Evolutionary conservation across 495 filamentous ascomycete genomes (phyloP), one percentile per base, ranked within the genome.

Genomic region (Trichoderma gamsii): DNA sequence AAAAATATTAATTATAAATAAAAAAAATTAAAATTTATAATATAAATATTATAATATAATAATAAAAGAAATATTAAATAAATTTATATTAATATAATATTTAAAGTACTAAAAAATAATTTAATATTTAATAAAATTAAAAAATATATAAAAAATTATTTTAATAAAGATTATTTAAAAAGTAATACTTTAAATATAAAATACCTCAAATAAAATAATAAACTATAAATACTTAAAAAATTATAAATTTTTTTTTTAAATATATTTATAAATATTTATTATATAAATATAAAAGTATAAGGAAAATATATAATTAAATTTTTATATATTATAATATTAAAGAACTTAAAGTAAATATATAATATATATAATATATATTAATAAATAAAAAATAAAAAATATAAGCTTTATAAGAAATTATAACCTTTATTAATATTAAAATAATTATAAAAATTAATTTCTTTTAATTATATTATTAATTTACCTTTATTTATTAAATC

Each of bases 291-390:
- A 27, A 27, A 64, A 35, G 11, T 35, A 35, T 35, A 35, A 35
- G n/a, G 6, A 35, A 35, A 35, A 35, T 35, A 35, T 35, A 35
- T 35, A 35, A 64, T 35, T 64, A 64, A 38, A n/a, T 64, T 29
- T 35, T 27, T 2, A 35, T 18, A 18, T 18, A 29, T 12, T 29
- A 64, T 35, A 11, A 25, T 29, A 64, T 64, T n/a, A 11, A 11
- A 27, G 38, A 18, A 35, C 25, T 29, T 64, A 18, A 64, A 64
- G 27, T 8, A 64, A 3, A 35, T 64, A 35, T 18, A 11, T 7
- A 35, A 6, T 64, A 64, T n/a, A 64, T 64, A 35, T 64, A 35
- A 35, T 35, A 64, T 16, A 35, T 64, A 64, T 18, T n/a, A 29
- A 64, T n/a, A 18, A 64, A 35, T n/a, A 35, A 64, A 64, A 35